These are phyloP conservation scores for Camellia sinensis DNA, from an alignment of 148 eudicot genomes.

Conservation along the genomic window DNA sequence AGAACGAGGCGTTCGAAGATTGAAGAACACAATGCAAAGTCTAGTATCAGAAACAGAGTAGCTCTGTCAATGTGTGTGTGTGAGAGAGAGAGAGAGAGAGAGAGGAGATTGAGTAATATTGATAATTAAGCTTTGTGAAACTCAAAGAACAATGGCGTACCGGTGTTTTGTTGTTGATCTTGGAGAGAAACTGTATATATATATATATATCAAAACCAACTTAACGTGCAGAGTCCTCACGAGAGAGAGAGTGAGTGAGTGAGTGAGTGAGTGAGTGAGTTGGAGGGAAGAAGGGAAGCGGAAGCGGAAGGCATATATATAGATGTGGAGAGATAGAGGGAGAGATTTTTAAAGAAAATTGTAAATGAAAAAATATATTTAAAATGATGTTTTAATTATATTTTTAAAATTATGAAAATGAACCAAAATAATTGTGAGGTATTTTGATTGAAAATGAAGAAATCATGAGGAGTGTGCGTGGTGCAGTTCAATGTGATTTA, in stretches of 20 bases:
- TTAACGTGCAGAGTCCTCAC: too few relatives aligned
- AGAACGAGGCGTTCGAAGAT: background rate
- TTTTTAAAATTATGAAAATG: too few relatives aligned
- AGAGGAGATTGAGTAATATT: background rate
- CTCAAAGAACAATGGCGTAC: background rate
- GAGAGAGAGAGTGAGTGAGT: background rate
- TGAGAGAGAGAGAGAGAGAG: background rate
- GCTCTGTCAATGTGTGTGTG: background rate
- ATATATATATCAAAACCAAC: too few relatives aligned
- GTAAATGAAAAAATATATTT: too few relatives aligned
- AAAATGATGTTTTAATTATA: too few relatives aligned
- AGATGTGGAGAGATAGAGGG: background rate
- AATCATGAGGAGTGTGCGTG: too few relatives aligned
- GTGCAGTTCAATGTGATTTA: too few relatives aligned
- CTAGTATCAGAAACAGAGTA: background rate
- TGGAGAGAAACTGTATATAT: too few relatives aligned
- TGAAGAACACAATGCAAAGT: background rate
- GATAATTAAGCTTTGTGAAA: background rate
- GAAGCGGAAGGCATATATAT: background rate
- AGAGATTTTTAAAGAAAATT: too few relatives aligned
- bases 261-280: background rate
- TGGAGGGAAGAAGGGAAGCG: background rate
- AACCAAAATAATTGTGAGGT: too few relatives aligned
- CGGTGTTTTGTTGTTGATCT: background rate
- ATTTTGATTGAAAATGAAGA: too few relatives aligned